Conservation (phyloP, 306 rosid species). For the Cicer pinnatifidum region DNA sequence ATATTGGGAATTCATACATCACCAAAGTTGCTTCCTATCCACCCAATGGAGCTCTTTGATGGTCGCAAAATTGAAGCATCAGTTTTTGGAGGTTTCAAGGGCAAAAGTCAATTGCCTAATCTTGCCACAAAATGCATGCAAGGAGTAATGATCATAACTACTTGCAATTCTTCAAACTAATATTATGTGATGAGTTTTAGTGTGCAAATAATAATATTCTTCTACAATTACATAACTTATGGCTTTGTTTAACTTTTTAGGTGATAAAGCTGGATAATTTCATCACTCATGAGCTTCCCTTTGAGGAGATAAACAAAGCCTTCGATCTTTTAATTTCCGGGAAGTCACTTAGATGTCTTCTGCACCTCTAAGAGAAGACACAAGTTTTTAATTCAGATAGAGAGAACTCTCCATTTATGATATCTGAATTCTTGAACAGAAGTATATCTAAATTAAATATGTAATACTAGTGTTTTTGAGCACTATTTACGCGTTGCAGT, state of each 20-base stretch:
- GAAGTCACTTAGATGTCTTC: slow-evolving; percentile 71
- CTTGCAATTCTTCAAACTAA: not conserved
- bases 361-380: slow-evolving; percentile 49
- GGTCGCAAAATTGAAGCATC: slow-evolving; percentile 66
- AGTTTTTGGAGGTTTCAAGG: slow-evolving; percentile 84
- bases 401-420: slow-evolving; percentile 1
- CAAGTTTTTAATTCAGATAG: slow-evolving; percentile 7
- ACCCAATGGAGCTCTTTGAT: slow-evolving; percentile 80
- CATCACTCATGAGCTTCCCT: slow-evolving; percentile 83
- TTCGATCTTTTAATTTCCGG: slow-evolving; percentile 65
- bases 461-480: not conserved
- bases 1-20: slow-evolving; percentile 69
- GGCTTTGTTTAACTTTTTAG: slow-evolving; percentile 42
- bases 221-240: slow-evolving; percentile 2
- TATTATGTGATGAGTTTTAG: not conserved
- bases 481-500: not conserved
- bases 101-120: slow-evolving; percentile 68
- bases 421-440: slow-evolving; percentile 3
- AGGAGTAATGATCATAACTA: slow-evolving; percentile 55
- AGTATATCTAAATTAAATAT: slow-evolving; percentile 27
- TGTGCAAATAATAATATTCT: not conserved
- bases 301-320: slow-evolving; percentile 76
- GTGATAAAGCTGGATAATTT: slow-evolving; percentile 71
- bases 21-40: slow-evolving; percentile 70
- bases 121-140: slow-evolving; percentile 67